Conservation (phyloP, 805 yeast genomes). For the Yarrowia sp. region DNA sequence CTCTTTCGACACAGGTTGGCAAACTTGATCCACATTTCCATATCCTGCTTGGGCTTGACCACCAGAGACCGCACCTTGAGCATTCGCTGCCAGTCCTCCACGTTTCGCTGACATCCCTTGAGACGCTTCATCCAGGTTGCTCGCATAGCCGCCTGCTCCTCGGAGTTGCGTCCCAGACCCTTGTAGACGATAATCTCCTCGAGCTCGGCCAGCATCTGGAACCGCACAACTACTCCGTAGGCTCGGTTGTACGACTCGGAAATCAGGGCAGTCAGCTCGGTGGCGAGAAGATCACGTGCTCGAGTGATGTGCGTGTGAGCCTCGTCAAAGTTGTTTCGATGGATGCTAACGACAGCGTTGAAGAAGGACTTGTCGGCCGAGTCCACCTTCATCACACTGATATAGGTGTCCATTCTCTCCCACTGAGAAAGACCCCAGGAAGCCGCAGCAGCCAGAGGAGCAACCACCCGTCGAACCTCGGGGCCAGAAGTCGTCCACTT, state of each 20-base stretch:
- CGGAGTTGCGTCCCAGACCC: constrained; percentile 81
- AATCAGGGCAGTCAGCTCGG: constrained; percentile 92
- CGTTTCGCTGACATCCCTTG: constrained; percentile 93
- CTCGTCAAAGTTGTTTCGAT: constrained; percentile 81
- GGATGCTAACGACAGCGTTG: constrained; percentile 85
- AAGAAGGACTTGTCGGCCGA: constrained; percentile 96
- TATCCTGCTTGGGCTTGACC: constrained; percentile 92
- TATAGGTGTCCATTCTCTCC: constrained; percentile 94
- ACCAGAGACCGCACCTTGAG: constrained; percentile 91
- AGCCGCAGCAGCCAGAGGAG: constrained; percentile 98
- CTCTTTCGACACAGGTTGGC: constrained; percentile 95
- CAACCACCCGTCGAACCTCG: constrained; percentile 81
- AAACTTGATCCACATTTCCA: constrained; percentile 98
- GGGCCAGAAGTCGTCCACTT: constrained; percentile 81
- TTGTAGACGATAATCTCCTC: constrained; percentile 95
- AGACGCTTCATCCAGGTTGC: constrained; percentile 94
- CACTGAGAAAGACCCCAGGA: constrained; percentile 98
- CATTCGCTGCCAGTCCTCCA: constrained; percentile 98
- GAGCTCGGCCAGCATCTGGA: constrained; percentile 95
- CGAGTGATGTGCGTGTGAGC: constrained; percentile 78
- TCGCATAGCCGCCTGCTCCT: constrained; percentile 76
- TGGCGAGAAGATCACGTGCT: constrained; percentile 88
- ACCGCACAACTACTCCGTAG: constrained; percentile 93
- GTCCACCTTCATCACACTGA: constrained; percentile 85
- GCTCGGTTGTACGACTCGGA: constrained; percentile 97